Percentiles rank a stretch among this genome's conserved stretches.
Conservation (phyloP, 768 basidiomycete genomes). For the Macrocybe gigantea region DNA sequence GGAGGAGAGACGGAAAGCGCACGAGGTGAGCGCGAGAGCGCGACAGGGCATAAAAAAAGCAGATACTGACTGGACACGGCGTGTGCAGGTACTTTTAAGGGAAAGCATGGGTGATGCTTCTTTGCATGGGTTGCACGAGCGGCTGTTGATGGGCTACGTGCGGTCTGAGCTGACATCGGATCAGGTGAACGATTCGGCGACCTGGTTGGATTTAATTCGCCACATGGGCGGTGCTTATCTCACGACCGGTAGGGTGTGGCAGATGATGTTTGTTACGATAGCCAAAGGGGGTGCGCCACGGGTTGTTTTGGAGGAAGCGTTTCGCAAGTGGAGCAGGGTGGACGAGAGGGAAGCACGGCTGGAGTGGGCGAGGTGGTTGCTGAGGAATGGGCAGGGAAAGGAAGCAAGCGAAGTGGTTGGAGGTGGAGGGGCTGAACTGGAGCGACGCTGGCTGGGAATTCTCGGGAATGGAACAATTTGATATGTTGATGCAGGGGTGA, state of each 20-base stretch:
- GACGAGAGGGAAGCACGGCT: constrained; percentile 31
- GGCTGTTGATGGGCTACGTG: constrained; percentile 40
- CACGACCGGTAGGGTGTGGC: constrained; percentile 39
- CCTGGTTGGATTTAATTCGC: constrained; percentile 26
- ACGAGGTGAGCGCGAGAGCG: constrained; percentile 24
- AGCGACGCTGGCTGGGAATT: constrained; percentile 13
- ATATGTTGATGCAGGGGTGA: too few relatives aligned
- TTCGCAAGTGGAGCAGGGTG: constrained; percentile 36
- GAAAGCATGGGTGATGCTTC: constrained; percentile 40
- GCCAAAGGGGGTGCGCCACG: constrained; percentile 17
- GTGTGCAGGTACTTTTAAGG: constrained; percentile 33
- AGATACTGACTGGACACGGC: constrained; percentile 1
- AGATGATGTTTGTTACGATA: constrained; percentile 30
- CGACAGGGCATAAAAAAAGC: not conserved
- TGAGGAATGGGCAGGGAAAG: constrained; percentile 30
- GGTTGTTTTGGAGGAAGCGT: constrained; percentile 24
- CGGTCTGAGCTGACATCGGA: constrained; percentile 24
- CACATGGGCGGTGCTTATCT: constrained; percentile 36
- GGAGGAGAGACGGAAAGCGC: constrained; percentile 15
- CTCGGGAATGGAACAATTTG: not conserved
- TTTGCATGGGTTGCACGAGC: constrained; percentile 36
- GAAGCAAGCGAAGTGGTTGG: constrained; percentile 31
- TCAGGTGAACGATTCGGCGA: constrained; percentile 17
- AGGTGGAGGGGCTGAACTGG: constrained; percentile 21
- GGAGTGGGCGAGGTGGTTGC: constrained; percentile 44